Evolutionary conservation across 2,329 filamentous ascomycete genomes (phyloP), one percentile per base, ranked within the genome.

Genomic region (Diaporthe vexans): DNA sequence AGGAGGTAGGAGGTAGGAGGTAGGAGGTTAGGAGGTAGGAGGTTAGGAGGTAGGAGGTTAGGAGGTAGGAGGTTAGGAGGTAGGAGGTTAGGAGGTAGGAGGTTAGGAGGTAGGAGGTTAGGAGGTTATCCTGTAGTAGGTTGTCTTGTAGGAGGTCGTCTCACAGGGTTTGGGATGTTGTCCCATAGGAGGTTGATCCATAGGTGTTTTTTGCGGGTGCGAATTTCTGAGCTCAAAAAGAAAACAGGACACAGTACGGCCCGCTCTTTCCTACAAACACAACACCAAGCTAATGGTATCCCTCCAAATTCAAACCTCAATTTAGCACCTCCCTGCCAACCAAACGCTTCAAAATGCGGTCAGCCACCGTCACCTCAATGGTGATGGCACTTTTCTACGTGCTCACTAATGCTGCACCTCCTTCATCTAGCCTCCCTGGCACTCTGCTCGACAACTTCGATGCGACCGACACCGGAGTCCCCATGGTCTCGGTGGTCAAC

Each of bases 371-470:
- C 46, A 37, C 29, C 61, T 67, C 51, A 9, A 19, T 67, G 61
- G 61, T 21, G 43, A 67, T 37, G 61, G 21, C 29, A 29, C 43
- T 67, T 21, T 37, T 67, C 46, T 52, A 24, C 46, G 29, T 46
- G 9, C 46, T 67, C 11, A 51, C 26, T 5, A 21, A 21, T 51
- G 61, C 61, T 19, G n/a, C 11, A 1, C 61, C 61, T 35, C 29
- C 11, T 8, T 19, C 15, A 6, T 11, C 46, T 43, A 52, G 13
- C 26, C 6, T 67, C 21, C 21, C 43, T 19, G 26, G 6, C 35
- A 35, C 11, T 19, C 43, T 52, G 21, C 61, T 6, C 29, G 19
- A n/a, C 43, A 51, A 37, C 21, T 17, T 52, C 43, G 51, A 19
- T 43, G n/a, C 19, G 5, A 51, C 61, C 43, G 26, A 65, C 13